phyloP scores from a whole-genome alignment of 306 rosid species.

The Cicer chorassanicum region DNA sequence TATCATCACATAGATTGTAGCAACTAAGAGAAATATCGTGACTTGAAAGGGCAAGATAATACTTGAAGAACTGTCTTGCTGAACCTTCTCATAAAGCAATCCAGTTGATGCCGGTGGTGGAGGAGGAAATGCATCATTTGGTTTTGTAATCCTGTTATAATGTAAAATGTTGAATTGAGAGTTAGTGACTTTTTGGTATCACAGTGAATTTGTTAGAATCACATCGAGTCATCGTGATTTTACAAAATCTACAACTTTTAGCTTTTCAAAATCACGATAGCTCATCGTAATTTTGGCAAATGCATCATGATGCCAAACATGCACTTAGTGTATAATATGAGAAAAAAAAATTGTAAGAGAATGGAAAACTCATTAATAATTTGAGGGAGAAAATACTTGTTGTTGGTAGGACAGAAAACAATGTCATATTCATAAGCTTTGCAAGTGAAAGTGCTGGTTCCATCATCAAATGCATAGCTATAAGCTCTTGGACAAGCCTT shows the following conservation, averaged over 20 bases:
- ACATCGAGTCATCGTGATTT: no score
- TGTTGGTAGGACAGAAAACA: conserved; percentile 68
- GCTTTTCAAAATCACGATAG: no score
- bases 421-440: conserved; percentile 78
- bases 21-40: conserved; percentile 45
- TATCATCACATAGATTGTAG: conserved; percentile 21
- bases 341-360: background rate
- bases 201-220: no score
- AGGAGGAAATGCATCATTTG: conserved; percentile 46
- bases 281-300: no score
- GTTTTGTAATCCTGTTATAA: conserved; percentile 49
- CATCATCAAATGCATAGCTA: conserved; percentile 92
- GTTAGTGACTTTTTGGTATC: background rate
- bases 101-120: conserved; percentile 46
- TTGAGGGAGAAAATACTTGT: conserved; percentile 45
- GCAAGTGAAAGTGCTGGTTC: conserved; percentile 89
- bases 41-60: conserved; percentile 50
- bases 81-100: conserved; percentile 50
- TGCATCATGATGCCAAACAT: no score
- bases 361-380: background rate
- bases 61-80: conserved; percentile 57
- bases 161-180: conserved; percentile 8
- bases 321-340: no score
- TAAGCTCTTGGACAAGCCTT: conserved; percentile 91
- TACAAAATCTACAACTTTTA: no score